These are phyloP conservation scores for Sclerotinia spermophila DNA, from an alignment of 2,329 filamentous ascomycete species.

Conservation along the genomic window DNA sequence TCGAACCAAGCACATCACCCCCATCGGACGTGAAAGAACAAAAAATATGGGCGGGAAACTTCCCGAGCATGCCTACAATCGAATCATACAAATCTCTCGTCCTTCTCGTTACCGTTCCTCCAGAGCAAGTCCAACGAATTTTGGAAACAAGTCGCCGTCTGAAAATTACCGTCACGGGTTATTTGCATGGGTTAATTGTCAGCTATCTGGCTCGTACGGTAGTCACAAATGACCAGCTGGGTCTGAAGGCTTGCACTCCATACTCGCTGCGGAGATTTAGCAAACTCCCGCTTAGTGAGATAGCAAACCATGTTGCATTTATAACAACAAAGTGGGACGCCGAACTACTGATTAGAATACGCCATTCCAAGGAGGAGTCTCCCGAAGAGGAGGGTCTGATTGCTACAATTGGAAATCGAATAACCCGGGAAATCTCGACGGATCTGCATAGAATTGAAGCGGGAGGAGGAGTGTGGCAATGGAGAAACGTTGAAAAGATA, in stretches of 20 bases:
- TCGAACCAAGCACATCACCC: not conserved
- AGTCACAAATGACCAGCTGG: constrained; percentile 11
- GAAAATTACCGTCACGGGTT: constrained; percentile 27
- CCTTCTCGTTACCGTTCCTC: constrained; percentile 18
- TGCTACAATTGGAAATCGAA: constrained; percentile 18
- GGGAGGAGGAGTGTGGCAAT: not conserved
- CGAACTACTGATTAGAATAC: constrained; percentile 6
- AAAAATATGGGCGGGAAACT: constrained; percentile 8
- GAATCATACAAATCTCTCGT: not conserved
- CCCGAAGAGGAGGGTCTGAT: constrained; percentile 20
- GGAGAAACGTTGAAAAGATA: not conserved
- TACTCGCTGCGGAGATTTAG: constrained; percentile 29
- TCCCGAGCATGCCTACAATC: constrained; percentile 7
- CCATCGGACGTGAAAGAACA: not conserved
- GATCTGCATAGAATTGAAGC: constrained; percentile 18
- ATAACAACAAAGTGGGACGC: constrained; percentile 19
- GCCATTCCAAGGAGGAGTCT: not conserved
- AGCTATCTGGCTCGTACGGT: constrained; percentile 22
- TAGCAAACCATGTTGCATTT: constrained; percentile 28
- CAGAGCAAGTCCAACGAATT: not conserved
- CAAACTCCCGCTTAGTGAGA: constrained; percentile 20
- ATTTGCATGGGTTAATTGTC: constrained; percentile 27
- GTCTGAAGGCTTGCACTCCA: constrained; percentile 20
- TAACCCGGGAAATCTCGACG: constrained; percentile 15
- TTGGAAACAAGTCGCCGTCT: constrained; percentile 16